phyloP scores from a whole-genome alignment of 768 basidiomycete species.

The Tephrocybe sp. region DNA sequence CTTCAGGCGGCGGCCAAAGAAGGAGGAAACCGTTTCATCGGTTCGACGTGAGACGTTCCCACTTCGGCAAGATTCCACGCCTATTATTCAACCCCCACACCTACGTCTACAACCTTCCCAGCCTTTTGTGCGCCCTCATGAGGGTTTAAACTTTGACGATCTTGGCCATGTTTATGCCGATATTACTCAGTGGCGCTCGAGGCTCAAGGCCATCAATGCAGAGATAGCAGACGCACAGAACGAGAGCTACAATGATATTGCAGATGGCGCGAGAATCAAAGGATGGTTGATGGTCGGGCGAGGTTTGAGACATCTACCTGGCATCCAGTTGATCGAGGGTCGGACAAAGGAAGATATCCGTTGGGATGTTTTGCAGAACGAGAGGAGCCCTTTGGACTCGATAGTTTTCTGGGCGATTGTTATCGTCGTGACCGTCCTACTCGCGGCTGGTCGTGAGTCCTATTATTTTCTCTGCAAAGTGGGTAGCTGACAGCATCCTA shows the following conservation, averaged over 20 bases:
- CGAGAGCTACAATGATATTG: slow-evolving; percentile 68
- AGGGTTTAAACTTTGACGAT: slow-evolving; percentile 64
- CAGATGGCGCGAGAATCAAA: slow-evolving; percentile 63
- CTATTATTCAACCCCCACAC: slow-evolving; percentile 58
- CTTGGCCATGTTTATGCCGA: slow-evolving; percentile 65
- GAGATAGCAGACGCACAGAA: slow-evolving; percentile 71
- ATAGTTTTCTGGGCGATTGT: slow-evolving; percentile 59
- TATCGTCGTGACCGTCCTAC: slow-evolving; percentile 42
- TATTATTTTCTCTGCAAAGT: no score
- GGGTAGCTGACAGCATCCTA: slow-evolving; percentile 33
- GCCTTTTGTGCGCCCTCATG: slow-evolving; percentile 74
- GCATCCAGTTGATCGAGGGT: slow-evolving; percentile 70
- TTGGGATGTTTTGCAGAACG: slow-evolving; percentile 73
- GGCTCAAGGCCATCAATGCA: slow-evolving; percentile 67
- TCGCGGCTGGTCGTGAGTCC: slow-evolving; percentile 63
- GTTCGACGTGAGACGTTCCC: slow-evolving; percentile 64
- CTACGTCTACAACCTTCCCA: slow-evolving; percentile 64
- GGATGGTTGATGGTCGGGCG: slow-evolving; percentile 79
- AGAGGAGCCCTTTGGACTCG: slow-evolving; percentile 43
- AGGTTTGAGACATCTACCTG: slow-evolving; percentile 60
- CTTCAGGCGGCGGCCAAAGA: slow-evolving; percentile 34
- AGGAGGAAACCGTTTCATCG: slow-evolving; percentile 32
- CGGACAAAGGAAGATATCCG: slow-evolving; percentile 79
- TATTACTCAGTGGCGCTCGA: slow-evolving; percentile 68
- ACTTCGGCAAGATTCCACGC: slow-evolving; percentile 39